Percentiles rank a stretch among this genome's conserved stretches.
Evolutionary conservation across 768 basidiomycete species (phyloP).

Genomic region (Pisolithus tinctorius): DNA sequence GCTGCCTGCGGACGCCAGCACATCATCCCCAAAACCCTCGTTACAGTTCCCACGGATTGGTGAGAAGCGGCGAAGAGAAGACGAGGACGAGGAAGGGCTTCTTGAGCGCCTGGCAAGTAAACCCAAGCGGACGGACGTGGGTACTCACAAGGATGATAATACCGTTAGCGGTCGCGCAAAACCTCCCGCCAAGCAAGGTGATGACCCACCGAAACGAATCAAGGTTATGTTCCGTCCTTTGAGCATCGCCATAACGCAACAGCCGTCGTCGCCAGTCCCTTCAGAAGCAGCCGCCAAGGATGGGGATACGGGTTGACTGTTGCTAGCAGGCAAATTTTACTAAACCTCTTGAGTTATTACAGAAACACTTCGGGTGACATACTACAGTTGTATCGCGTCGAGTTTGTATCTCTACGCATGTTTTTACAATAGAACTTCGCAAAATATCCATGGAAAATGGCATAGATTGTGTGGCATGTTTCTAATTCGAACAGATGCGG

Average conservation of each 20-base stretch:
- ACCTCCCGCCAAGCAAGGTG: constrained; percentile 24
- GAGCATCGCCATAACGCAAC: constrained; percentile 20
- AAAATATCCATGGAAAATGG: neutral
- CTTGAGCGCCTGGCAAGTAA: constrained; percentile 56
- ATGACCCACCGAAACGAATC: constrained; percentile 58
- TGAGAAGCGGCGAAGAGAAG: constrained; percentile 66
- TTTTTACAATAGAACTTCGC: neutral
- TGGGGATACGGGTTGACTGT: constrained; percentile 59
- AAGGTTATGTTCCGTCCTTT: constrained; percentile 60
- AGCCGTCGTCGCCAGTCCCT: constrained; percentile 36
- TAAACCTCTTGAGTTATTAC: neutral
- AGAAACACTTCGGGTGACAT: neutral
- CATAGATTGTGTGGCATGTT: neutral
- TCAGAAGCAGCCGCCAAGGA: constrained; percentile 67
- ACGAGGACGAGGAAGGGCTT: constrained; percentile 65
- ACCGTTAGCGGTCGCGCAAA: constrained; percentile 13
- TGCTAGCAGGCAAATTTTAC: neutral
- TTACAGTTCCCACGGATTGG: constrained; percentile 45
- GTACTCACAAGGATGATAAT: constrained; percentile 36
- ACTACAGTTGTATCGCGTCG: neutral
- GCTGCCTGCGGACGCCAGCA: constrained; percentile 21
- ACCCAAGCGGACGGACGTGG: constrained; percentile 48
- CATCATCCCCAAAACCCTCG: constrained; percentile 25
- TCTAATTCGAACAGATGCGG: neutral
- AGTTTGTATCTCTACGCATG: neutral